These are phyloP conservation scores for Polyrhizophydium stewartii DNA, from an alignment of 371 early-diverging fungal genomes.

Conservation along the genomic window DNA sequence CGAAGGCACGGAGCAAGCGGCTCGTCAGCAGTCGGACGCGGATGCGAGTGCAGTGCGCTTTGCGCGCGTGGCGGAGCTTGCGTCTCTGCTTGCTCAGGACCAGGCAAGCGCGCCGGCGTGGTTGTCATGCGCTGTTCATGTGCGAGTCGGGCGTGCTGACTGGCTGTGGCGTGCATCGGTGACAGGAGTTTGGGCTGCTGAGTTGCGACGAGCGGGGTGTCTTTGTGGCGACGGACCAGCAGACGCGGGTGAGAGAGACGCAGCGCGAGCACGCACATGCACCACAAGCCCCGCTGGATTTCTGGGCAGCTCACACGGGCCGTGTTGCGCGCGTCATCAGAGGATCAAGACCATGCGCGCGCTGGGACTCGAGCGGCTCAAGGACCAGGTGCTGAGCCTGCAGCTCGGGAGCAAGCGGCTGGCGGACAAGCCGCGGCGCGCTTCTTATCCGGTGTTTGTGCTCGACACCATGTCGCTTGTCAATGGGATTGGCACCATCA, in stretches of 20 bases:
- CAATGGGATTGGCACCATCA: constrained; percentile 45
- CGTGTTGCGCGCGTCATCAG: constrained; percentile 31
- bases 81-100: background rate
- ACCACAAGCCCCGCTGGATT: no score
- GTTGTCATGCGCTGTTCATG: no score
- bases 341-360: constrained; percentile 56
- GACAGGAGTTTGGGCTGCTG: no score
- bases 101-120: background rate
- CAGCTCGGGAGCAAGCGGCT: constrained; percentile 29
- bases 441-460: constrained; percentile 26
- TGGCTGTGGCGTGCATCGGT: no score
- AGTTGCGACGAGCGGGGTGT: no score
- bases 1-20: background rate
- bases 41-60: background rate
- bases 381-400: constrained; percentile 58
- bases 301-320: background rate
- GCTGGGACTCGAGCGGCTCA: constrained; percentile 58
- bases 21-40: no score
- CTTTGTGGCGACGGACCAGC: no score
- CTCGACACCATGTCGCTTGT: constrained; percentile 53
- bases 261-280: no score
- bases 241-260: no score
- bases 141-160: no score
- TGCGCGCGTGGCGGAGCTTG: background rate
- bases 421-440: constrained; percentile 15